Evolutionary conservation across 2,329 filamentous ascomycete genomes (phyloP), one percentile per base, ranked within the genome.

Genomic region (Fragosphaeria purpurea): DNA sequence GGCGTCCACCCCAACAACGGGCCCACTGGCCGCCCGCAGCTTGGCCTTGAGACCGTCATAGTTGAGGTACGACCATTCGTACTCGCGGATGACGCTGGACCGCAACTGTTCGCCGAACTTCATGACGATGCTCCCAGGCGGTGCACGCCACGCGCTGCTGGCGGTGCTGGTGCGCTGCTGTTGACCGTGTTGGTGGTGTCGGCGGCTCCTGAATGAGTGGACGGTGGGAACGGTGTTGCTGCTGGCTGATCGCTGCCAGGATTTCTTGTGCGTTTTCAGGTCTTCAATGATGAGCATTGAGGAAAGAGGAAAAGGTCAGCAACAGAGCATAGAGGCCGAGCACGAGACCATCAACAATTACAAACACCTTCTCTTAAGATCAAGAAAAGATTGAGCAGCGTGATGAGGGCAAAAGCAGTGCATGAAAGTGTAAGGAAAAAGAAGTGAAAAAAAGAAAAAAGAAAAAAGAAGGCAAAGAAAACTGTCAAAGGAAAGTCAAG

Each of bases 51-150:
- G 79, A 57, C 85, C 87, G 66, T 96, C 90, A 72, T 98, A 98
- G 70, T 88, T 86, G 70, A 98, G 96, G 72, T 98, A 98, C 74
- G 95, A 88, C 83, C 90, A 95, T 67, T 90, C 84, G 73, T 94
- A 98, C 71, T 97, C 90, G 74, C 87, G 89, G 70, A 97, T 95
- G 64, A 95, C 79, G 65, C 90, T 96, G 62, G 88, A 91, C 57
- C 88, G 88, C 63, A 98, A 82, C 77, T 98, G 90, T 70, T 96
- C 88, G 67, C 93, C 93, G 76, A 97, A 98, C 77, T 84, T 84
- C 80, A 84, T 84, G 72, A 78, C 72, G 70, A 80, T 65, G 56
- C 74, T 65, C 53, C 77, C 76, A 43, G 75, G 77, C 37, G 64
- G 63, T 56, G 71, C 65, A 57, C 60, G 65, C 61, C 64, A 67